phyloP scores from a whole-genome alignment of 352 stramenopile genomes.

The Albugo candida region DNA sequence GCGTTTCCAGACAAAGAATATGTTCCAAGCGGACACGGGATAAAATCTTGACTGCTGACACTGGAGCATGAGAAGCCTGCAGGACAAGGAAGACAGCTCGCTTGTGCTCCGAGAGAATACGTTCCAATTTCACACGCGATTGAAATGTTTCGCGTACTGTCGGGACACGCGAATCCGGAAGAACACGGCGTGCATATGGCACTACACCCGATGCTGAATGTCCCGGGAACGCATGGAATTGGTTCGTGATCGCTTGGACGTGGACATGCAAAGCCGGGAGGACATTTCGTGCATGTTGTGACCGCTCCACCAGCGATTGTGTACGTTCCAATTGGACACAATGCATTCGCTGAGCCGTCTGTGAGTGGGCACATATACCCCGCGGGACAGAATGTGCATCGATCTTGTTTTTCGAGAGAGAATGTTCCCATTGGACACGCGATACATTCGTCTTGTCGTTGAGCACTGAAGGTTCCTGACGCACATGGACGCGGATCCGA shows the following conservation, averaged over 20 bases:
- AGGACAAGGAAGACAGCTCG: constrained; percentile 12
- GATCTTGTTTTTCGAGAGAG: background rate
- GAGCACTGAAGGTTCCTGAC: background rate
- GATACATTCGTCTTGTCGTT: background rate
- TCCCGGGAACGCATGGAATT: constrained; percentile 6
- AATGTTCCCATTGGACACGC: constrained; percentile 1
- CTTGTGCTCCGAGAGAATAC: background rate
- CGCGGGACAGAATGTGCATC: constrained; percentile 1
- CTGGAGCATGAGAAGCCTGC: constrained; percentile 38
- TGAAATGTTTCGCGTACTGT: constrained; percentile 1
- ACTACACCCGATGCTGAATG: constrained; percentile 4
- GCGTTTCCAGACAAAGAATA: constrained; percentile 26
- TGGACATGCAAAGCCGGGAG: constrained; percentile 14
- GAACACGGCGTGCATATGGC: constrained; percentile 7
- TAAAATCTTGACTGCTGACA: constrained; percentile 14
- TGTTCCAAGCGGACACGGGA: constrained; percentile 20
- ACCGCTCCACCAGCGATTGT: constrained; percentile 12
- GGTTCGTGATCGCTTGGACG: background rate
- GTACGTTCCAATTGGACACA: constrained; percentile 10
- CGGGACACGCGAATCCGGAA: constrained; percentile 4
- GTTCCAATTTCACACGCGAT: background rate
- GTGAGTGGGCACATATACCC: background rate
- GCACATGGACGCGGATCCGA: background rate
- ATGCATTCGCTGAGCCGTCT: background rate
- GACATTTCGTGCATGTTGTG: constrained; percentile 14